Base-by-base conservation (phyloP, 306 rosid species). In the Cyamopsis tetragonoloba region DNA sequence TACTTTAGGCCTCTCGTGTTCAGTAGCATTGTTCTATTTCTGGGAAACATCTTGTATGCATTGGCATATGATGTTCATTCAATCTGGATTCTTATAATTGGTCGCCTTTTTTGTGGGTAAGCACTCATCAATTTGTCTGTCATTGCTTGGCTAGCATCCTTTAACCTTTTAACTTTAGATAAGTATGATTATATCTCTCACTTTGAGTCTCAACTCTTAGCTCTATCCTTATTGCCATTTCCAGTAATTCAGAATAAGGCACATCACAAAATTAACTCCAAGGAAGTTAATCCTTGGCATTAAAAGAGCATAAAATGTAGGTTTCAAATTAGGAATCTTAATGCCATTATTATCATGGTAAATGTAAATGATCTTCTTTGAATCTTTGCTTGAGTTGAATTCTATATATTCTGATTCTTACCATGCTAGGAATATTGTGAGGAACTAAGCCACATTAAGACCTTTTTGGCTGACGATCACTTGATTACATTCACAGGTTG, bases 71-170 rank as follows among this genome's bases (percentile, higher is more conserved):
- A 95, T 79, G 51, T 74, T 73, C 31, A 69, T 49, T 95, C 99
- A 35, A 76, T 95, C 78, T 85, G 96, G 95, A 81, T 95, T 79
- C 99, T 95, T 80, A 67, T 95, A 77, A 50, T 91, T 30, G 99
- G 99, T 51, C 99, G 99, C 34, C 89, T 95, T 76, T 75, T 89
- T 38, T 95, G 99, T 70, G 97, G 99, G 99, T 95, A 82, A 70
- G 96, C 62, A 39, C 63, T 79, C 73, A 66, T 79, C 66, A 67
- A 55, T 50, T n/a, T 76, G 39, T 58, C 26, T 46, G 37, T 24
- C 50, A 48, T 27, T 63, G 38, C 70, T 76, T 76, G 62, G 69
- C 44, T 30, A 41, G 9, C 47, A 53, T 62, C 35, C 34, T 62
- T 38, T 71, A 8, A 66, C 67, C 17, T 24, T 19, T 63, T 46